Percentiles rank a stretch among this genome's conserved stretches.
These are phyloP conservation scores for Zymoseptoria brevis DNA, from an alignment of 2,329 filamentous ascomycete species.

Conservation along the genomic window DNA sequence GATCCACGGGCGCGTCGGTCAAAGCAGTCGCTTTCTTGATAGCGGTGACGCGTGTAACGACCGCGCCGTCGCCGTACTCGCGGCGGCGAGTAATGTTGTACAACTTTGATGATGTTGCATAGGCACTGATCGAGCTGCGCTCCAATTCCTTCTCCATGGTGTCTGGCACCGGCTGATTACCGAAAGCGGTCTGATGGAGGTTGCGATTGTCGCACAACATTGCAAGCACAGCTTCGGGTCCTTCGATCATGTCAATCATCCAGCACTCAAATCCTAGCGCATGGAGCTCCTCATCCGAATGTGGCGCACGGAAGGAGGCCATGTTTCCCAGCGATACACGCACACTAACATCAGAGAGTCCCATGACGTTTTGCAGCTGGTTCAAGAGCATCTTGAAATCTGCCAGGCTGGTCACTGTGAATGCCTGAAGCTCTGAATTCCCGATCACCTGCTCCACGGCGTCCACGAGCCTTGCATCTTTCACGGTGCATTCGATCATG, in stretches of 20 bases:
- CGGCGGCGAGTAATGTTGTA: constrained; percentile 62
- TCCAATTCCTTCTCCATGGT: constrained; percentile 59
- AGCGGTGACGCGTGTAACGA: constrained; percentile 58
- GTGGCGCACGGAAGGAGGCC: constrained; percentile 46
- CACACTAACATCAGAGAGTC: constrained; percentile 62
- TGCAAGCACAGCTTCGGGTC: constrained; percentile 73
- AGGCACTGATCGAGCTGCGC: constrained; percentile 51
- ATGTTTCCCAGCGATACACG: constrained; percentile 53
- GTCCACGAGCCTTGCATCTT: constrained; percentile 58
- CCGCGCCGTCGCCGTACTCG: constrained; percentile 71
- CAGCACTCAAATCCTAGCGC: constrained; percentile 67
- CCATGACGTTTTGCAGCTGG: constrained; percentile 55
- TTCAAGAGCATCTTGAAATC: constrained; percentile 69
- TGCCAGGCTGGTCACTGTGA: constrained; percentile 66
- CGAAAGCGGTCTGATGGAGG: constrained; percentile 62
- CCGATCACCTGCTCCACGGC: constrained; percentile 52
- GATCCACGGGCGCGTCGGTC: constrained; percentile 69
- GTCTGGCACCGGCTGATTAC: constrained; percentile 54
- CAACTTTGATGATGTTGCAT: constrained; percentile 58
- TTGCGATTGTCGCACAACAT: constrained; percentile 73
- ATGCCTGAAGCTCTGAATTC: constrained; percentile 46
- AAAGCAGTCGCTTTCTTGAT: constrained; percentile 60
- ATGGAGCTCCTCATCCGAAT: constrained; percentile 49
- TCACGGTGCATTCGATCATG: constrained; percentile 70
- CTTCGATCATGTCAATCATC: constrained; percentile 68